A percentile compares a stretch with the other conserved stretches of the same genome.
phyloP scores from a whole-genome alignment of 2,329 filamentous ascomycete genomes.

The Monosporascus sp. region DNA sequence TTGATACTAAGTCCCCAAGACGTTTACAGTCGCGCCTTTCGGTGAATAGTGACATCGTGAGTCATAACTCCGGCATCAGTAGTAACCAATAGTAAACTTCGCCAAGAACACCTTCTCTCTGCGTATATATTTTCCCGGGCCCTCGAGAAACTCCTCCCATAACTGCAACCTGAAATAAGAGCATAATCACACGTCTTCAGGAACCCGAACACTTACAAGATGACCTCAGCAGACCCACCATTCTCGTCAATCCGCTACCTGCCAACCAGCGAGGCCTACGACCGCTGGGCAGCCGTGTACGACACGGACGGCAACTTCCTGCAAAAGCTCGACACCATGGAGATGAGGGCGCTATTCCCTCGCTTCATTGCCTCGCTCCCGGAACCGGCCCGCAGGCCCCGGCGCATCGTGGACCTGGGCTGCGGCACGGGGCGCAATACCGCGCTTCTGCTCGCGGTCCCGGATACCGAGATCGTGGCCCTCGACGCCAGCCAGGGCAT shows the following conservation, averaged over 20 bases:
- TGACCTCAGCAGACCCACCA: too few species aligned
- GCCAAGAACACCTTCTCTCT: too few species aligned
- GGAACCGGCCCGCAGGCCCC: constrained; percentile 13
- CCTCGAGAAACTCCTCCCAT: too few species aligned
- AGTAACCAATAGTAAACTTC: too few species aligned
- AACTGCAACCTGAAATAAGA: too few species aligned
- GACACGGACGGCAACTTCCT: constrained; percentile 64
- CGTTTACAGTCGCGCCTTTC: too few species aligned
- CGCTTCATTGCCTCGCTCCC: constrained; percentile 34
- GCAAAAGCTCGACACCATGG: constrained; percentile 55
- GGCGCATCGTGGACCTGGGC: constrained; percentile 54
- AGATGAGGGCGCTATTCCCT: constrained; percentile 48
- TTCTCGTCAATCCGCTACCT: constrained; percentile 22
- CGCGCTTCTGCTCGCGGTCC: constrained; percentile 38
- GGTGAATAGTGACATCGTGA: too few species aligned
- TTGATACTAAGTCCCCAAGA: too few species aligned
- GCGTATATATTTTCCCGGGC: too few species aligned
- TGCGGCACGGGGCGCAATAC: constrained; percentile 64
- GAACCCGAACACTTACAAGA: too few species aligned
- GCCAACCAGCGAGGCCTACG: constrained; percentile 28
- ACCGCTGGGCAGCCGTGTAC: constrained; percentile 42
- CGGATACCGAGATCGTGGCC: constrained; percentile 39
- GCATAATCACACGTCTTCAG: too few species aligned
- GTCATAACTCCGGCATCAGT: too few species aligned
- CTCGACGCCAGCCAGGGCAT: constrained; percentile 54